These are phyloP conservation scores for Cytospora piceicola DNA, from an alignment of 2,329 filamentous ascomycete species.

Conservation along the genomic window DNA sequence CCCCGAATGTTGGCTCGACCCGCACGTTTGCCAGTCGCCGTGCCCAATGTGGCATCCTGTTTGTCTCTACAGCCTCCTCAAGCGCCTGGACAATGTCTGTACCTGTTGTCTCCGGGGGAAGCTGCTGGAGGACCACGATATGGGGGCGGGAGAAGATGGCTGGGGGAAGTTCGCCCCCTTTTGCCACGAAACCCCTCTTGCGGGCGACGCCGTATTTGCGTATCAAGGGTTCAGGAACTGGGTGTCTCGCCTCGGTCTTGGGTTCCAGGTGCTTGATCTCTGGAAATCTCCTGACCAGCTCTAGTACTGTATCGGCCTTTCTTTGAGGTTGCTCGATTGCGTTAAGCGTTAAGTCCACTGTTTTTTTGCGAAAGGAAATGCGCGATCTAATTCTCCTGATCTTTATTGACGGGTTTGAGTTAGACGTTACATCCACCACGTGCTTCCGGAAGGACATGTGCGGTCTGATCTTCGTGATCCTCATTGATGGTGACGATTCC, in stretches of 20 bases:
- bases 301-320: too few relatives aligned
- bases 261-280: background rate
- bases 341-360: background rate
- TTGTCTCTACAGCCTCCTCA: background rate
- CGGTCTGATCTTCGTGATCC: background rate
- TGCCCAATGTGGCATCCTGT: background rate
- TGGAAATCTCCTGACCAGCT: background rate
- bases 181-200: background rate
- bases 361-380: too few relatives aligned
- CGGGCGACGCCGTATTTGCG: background rate
- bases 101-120: background rate
- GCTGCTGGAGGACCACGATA: background rate
- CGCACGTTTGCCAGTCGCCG: background rate
- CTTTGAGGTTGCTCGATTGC: background rate
- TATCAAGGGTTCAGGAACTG: background rate
- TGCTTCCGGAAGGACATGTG: too few relatives aligned
- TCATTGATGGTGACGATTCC: background rate
- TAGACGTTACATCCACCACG: too few relatives aligned
- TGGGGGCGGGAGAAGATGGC: background rate
- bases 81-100: constrained; percentile 10
- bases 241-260: background rate
- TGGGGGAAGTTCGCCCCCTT: background rate
- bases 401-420: background rate
- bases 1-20: background rate
- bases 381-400: background rate